Evolutionary conservation across 352 stramenopile genomes (phyloP), one percentile per base, ranked within the genome.

Genomic region (Globisporangium cystogenes): DNA sequence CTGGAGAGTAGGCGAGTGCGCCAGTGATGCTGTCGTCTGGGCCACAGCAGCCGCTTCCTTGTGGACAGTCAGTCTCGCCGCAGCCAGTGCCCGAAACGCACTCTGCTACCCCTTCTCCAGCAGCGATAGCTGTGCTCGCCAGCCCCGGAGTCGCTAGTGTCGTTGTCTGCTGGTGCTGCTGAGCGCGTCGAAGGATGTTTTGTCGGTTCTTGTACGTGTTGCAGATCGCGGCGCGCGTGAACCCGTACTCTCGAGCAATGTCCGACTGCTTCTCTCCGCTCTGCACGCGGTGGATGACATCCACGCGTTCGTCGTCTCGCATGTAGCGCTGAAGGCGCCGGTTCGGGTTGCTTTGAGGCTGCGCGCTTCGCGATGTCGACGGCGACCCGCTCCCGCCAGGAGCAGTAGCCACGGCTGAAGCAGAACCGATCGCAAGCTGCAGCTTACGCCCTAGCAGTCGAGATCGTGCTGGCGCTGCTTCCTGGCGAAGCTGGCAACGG

Each of bases 231-330:
- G 76, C 71, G 14, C 76, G 76, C 42, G 66, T 85, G 33, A 87
- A 74, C n/a, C 72, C 58, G 48, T 78, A 87, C 52, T 87, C 77
- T 57, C 83, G 85, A 14, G 77, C 73, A 2, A 86, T 64, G n/a
- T 66, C 67, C 0, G 77, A 70, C 27, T 86, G 73, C 49, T 84
- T 82, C 59, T 88, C 77, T 7, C 76, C 76, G 7, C 67, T 68
- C 12, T 69, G 56, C 20, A 86, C 68, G 0, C 76, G 68, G 6
- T 39, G 36, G 0, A 59, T 59, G 16, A 48, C 37, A 16, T 59
- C 53, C 18, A 59, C 0, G 16, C 53, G 53, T 5, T 59, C 53
- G 27, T 53, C 45, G 23, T 49, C 53, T 7, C 27, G 15, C 35
- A 59, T 48, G 45, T 59, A 59, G 26, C 45, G 53, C 26, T 59